A percentile compares a stretch with the other conserved stretches of the same genome.
phyloP scores from a whole-genome alignment of 2,329 filamentous ascomycete species.

The Cladosporium sp. region DNA sequence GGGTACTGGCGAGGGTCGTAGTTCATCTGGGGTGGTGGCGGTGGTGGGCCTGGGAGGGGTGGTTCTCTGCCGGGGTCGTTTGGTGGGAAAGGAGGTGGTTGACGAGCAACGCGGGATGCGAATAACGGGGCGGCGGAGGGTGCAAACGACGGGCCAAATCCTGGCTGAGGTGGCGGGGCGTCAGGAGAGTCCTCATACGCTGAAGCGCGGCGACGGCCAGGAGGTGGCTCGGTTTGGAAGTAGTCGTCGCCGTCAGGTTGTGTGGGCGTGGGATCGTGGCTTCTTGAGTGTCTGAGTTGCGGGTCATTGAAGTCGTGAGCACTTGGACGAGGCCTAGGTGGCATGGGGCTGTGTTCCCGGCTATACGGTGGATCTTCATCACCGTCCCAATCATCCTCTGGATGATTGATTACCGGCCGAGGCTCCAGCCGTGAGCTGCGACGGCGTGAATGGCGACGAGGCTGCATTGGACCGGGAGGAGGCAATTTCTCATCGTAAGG shows the following conservation, averaged over 20 bases:
- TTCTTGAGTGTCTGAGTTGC: slow-evolving; percentile 37
- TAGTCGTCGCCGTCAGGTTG: slow-evolving; percentile 26
- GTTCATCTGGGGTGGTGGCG: slow-evolving; percentile 3
- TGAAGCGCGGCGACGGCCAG: slow-evolving; percentile 16
- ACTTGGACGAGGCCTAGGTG: slow-evolving; percentile 11
- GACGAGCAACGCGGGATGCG: slow-evolving; percentile 41
- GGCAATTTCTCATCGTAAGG: slow-evolving; percentile 9
- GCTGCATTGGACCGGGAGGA: slow-evolving; percentile 1
- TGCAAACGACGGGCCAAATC: slow-evolving; percentile 33
- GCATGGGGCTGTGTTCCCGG: slow-evolving; percentile 13
- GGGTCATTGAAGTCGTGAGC: slow-evolving; percentile 26
- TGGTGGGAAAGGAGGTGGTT: slow-evolving; percentile 14
- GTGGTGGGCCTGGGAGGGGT: slow-evolving; percentile 9
- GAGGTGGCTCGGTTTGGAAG: slow-evolving; percentile 13
- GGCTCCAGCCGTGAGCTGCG: slow-evolving; percentile 8
- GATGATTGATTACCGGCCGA: slow-evolving; percentile 1
- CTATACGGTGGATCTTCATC: slow-evolving; percentile 1
- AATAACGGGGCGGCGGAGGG: slow-evolving; percentile 45
- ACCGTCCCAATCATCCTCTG: slow-evolving; percentile 7
- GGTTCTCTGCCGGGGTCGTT: slow-evolving; percentile 9
- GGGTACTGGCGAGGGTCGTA: slow-evolving; percentile 14
- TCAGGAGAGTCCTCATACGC: slow-evolving; percentile 16
- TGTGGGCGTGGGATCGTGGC: slow-evolving; percentile 39
- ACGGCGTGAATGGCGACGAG: slow-evolving; percentile 4
- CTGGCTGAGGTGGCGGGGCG: slow-evolving; percentile 19